These are phyloP conservation scores for Scleromitrula shiraiana DNA, from an alignment of 2,329 filamentous ascomycete species.

Conservation along the genomic window DNA sequence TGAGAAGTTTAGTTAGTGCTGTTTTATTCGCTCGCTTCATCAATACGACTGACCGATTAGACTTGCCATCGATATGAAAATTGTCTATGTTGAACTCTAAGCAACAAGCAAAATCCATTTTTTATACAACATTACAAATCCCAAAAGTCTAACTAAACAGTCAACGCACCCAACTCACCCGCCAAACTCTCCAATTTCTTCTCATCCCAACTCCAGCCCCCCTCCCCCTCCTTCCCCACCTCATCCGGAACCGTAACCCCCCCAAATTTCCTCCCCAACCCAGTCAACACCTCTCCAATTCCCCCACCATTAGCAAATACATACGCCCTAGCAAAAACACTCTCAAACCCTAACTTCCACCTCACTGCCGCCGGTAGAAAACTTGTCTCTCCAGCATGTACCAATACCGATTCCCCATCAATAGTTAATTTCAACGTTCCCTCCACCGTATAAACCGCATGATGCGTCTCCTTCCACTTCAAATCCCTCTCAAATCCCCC, in stretches of 20 bases:
- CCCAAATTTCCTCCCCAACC: background rate
- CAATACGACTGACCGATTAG: too few species aligned
- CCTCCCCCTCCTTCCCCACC: background rate
- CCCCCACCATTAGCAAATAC: background rate
- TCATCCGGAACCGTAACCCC: background rate
- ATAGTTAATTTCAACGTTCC: slow-evolving; percentile 37
- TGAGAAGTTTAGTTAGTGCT: too few species aligned
- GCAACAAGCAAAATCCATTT: too few species aligned
- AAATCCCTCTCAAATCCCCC: background rate
- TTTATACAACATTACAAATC: background rate
- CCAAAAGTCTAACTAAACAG: background rate
- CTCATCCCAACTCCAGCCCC: too few species aligned
- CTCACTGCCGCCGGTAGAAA: slow-evolving; percentile 21
- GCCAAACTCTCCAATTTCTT: background rate
- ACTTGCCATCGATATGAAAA: too few species aligned
- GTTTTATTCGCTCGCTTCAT: too few species aligned
- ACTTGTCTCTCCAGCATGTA: slow-evolving; percentile 18
- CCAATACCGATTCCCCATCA: slow-evolving; percentile 22
- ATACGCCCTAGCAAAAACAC: background rate
- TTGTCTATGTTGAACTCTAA: too few species aligned
- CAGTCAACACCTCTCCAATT: background rate
- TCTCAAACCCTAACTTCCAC: slow-evolving; percentile 16
- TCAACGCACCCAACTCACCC: background rate
- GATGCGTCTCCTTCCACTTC: slow-evolving; percentile 36
- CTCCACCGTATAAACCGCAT: slow-evolving; percentile 43